phyloP scores from a whole-genome alignment of 2,329 filamentous ascomycete species.

The Fusarium haematococcum region DNA sequence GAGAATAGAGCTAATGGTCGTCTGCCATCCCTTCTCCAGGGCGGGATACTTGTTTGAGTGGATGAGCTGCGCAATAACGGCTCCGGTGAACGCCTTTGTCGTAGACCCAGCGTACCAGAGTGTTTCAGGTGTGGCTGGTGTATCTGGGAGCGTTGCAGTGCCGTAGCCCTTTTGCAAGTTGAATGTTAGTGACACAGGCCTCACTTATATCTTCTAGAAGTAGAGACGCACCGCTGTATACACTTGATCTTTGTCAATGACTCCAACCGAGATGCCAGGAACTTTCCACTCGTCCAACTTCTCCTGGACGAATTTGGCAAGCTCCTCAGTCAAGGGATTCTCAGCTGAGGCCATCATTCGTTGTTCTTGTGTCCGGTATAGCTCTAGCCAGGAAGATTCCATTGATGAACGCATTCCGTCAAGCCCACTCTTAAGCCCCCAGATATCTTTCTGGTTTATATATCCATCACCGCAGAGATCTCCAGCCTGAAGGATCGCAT shows the following conservation, averaged over 20 bases:
- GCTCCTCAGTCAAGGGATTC: constrained; percentile 9
- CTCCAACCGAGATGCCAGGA: constrained; percentile 44
- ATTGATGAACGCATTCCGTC: not conserved
- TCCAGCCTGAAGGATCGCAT: not conserved
- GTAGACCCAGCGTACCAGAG: constrained; percentile 68
- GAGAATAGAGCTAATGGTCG: constrained; percentile 59
- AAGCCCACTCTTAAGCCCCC: not conserved
- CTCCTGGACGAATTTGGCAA: constrained; percentile 10
- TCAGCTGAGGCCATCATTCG: not conserved
- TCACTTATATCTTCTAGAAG: not conserved
- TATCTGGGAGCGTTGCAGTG: constrained; percentile 50
- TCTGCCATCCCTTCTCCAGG: constrained; percentile 57
- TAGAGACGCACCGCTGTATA: constrained; percentile 38
- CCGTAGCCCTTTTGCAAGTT: constrained; percentile 43
- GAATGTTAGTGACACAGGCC: not conserved
- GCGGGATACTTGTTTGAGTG: constrained; percentile 52
- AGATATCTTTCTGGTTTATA: not conserved
- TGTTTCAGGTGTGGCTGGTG: constrained; percentile 57
- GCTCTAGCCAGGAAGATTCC: not conserved
- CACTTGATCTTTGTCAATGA: constrained; percentile 42
- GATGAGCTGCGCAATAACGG: constrained; percentile 62
- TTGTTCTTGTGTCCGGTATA: not conserved
- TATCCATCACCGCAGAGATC: not conserved
- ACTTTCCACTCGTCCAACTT: constrained; percentile 43
- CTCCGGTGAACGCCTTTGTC: constrained; percentile 67